These are phyloP conservation scores for Phytophthora aleatoria DNA, from an alignment of 352 stramenopile species.

Conservation along the genomic window DNA sequence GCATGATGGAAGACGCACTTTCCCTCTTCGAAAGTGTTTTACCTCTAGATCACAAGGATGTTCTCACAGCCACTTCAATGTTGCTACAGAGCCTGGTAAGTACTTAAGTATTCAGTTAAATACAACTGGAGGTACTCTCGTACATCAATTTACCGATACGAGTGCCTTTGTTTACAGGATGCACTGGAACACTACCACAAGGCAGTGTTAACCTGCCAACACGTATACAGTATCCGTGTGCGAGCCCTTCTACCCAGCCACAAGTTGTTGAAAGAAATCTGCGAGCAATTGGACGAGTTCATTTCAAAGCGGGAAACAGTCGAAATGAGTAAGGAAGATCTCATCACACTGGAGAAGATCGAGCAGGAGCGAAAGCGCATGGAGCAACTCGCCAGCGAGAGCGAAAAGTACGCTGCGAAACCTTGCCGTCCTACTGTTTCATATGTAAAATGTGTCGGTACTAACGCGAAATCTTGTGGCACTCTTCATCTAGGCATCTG, in stretches of 20 bases:
- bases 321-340: conserved; percentile 41
- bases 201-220: conserved; percentile 31
- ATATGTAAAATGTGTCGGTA: neutral
- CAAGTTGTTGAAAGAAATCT: conserved; percentile 26
- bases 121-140: too few species aligned
- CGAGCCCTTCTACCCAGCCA: conserved; percentile 13
- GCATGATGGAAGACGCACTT: conserved; percentile 34
- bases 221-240: conserved; percentile 22
- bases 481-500: conserved; percentile 32
- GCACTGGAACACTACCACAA: conserved; percentile 25
- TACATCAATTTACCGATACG: too few species aligned
- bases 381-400: conserved; percentile 29
- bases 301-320: conserved; percentile 42
- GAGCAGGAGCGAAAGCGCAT: conserved; percentile 25
- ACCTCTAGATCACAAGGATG: conserved; percentile 47
- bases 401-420: conserved; percentile 32
- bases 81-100: conserved; percentile 53
- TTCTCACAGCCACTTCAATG: conserved; percentile 44
- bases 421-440: neutral
- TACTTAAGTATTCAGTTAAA: neutral
- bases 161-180: conserved; percentile 5
- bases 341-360: conserved; percentile 30
- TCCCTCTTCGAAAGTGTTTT: conserved; percentile 45
- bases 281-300: conserved; percentile 38
- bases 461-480: neutral